Percentiles rank a stretch among this genome's conserved stretches.
phyloP scores from a whole-genome alignment of 441 rosid genomes.

The Pelargonium citronellum region DNA sequence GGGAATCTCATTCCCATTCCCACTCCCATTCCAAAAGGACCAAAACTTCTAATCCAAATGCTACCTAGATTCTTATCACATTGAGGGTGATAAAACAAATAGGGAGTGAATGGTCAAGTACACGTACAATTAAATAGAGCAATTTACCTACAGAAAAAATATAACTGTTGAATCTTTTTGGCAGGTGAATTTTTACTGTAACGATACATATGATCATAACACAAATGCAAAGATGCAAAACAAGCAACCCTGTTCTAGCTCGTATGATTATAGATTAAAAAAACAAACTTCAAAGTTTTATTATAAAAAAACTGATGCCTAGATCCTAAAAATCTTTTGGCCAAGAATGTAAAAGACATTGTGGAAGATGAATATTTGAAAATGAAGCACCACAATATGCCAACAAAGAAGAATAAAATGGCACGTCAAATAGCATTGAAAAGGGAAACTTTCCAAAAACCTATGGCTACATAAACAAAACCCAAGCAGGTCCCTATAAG shows the following conservation, averaged over 20 bases:
- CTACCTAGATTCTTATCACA: too few species aligned
- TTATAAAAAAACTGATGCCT: too few species aligned
- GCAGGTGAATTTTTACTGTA: background rate
- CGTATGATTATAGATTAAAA: background rate
- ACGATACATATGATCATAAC: background rate
- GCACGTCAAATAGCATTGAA: background rate
- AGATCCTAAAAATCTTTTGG: too few species aligned
- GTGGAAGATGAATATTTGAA: background rate
- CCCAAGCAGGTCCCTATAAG: background rate
- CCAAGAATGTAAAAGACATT: background rate
- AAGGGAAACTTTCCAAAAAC: background rate
- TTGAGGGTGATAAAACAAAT: too few species aligned
- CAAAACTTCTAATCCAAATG: too few species aligned
- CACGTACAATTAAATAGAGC: too few species aligned
- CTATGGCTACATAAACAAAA: background rate
- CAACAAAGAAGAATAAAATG: too few species aligned
- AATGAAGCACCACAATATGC: background rate
- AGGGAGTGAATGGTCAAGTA: too few species aligned
- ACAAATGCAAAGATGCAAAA: background rate
- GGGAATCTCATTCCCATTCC: too few species aligned
- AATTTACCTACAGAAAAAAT: background rate
- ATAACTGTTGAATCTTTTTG: background rate
- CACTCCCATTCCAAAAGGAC: too few species aligned
- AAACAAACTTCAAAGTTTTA: background rate
- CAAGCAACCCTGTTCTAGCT: background rate